Base-by-base conservation (phyloP, 208 protist genomes). In the Wallacemonas rigidus region DNA sequence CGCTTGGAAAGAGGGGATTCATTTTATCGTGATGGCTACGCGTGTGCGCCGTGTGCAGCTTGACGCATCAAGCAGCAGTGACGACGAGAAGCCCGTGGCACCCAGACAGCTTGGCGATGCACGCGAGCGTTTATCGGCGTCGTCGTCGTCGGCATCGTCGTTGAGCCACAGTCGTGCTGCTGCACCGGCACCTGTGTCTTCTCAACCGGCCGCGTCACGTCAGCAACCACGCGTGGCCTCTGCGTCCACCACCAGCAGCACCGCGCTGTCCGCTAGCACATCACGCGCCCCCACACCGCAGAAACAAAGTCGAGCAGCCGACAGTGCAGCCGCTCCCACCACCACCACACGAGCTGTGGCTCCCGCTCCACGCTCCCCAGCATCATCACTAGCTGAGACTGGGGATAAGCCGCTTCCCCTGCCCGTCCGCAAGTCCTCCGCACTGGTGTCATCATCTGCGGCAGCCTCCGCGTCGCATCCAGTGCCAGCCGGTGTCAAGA, bases 321-420 rank as follows among this genome's bases (percentile, higher is more conserved):
- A 14, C 45, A 12, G 8, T 50, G 53, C 53, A 57, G 53, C 53
- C 14, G 45, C 45, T 14, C 12, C 45, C 8, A 50, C 45, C 6
- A 12, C 12, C 12, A 14, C 45, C 45, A 50, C 26, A 26, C 26
- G 26, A 26, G 26, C 26, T 26, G 26, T 26, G 26, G 26, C 26
- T 26, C 26, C 0, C 26, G 26, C 26, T 26, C 26, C 26, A 26
- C 26, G 0, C 26, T 26, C 26, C 26, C 26, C 26, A 26, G 26
- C 26, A 12, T 50, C 45, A 12, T 50, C 45, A 12, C 6, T 50
- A 6, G 6, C 45, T 6, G 8, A 50, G 45, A 50, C 6, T 6
- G 8, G 43, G 35, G 56, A 62, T 41, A 65, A 65, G n/a, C 60
- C 60, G 8, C 41, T 65, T 38, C 60, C 60, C 3, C 60, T 65